Evolutionary conservation across 345 rosid species (phyloP).

Genomic region (Cardamine occulta): DNA sequence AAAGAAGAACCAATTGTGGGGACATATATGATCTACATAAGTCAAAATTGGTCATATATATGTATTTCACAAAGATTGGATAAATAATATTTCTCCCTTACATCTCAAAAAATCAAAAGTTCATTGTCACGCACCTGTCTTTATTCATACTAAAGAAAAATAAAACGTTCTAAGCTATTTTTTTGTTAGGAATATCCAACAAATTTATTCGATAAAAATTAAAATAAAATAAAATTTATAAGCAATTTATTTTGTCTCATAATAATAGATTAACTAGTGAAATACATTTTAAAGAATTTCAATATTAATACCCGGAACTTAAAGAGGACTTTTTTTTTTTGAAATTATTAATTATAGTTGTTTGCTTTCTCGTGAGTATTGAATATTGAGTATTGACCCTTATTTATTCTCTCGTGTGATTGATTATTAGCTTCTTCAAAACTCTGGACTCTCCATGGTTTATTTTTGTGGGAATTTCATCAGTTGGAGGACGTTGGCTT

Average conservation of each 20-base stretch:
- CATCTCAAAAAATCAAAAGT: background rate
- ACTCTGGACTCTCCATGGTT: conserved; percentile 38
- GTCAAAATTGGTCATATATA: background rate
- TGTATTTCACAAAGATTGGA: background rate
- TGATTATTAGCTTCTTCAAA: conserved; percentile 41
- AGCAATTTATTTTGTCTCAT: too few relatives aligned
- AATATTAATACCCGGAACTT: too few relatives aligned
- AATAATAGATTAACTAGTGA: too few relatives aligned
- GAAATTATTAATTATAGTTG: too few relatives aligned
- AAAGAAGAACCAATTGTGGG: background rate
- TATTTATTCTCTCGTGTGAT: background rate
- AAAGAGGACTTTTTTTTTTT: too few relatives aligned
- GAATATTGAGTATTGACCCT: background rate
- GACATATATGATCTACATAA: background rate
- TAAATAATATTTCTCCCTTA: background rate
- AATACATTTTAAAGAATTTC: too few relatives aligned
- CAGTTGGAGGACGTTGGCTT: conserved; percentile 41
- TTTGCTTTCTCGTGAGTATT: background rate
- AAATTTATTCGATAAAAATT: too few relatives aligned
- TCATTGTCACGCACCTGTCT: background rate
- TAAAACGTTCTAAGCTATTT: too few relatives aligned
- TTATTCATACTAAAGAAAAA: background rate
- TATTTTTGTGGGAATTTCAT: conserved; percentile 40
- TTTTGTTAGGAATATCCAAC: too few relatives aligned
- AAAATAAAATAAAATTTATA: too few relatives aligned